Base-by-base conservation (phyloP, 257 asterid genomes). In the Forsythia viridissima region DNA sequence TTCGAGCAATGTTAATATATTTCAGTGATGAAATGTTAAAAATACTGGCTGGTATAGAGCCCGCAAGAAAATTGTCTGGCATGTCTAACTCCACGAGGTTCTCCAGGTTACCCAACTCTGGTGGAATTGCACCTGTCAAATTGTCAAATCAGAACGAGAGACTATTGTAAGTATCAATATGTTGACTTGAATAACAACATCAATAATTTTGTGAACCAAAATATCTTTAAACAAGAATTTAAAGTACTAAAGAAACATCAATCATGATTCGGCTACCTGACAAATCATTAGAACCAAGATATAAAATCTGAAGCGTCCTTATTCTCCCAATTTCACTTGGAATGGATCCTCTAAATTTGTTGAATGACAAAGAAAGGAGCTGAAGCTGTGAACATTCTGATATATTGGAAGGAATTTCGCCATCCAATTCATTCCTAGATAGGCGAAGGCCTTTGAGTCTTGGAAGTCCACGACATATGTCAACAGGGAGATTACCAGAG, bases 391-490 rank as follows among this genome's bases (percentile, higher is more conserved):
- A 76, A n/a, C 88, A 85, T 24, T 73, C 41, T 8, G 66, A 82
- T 61, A 82, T 24, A 74, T 72, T 80, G 15, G 80, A 69, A 57
- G 86, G 86, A 71, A 82, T 57, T 21, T 38, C 40, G 13, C 88
- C 88, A 16, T 24, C n/a, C 3, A 85, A 59, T 65, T 16, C 65
- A 65, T 82, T 85, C 0, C 2, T 0, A 38, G 76, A 59, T 21
- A 82, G 63, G 57, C n/a, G 57, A 6, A 82, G 66, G 36, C 1
- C 10, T 6, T 69, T 37, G 20, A 83, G 66, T 3, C 68, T 72
- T 4, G 82, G 66, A 3, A 48, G 61, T 16, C 68, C 20, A 43
- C 4, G 18, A 24, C 87, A 86, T 5, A 81, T 11, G 4, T 41
- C 78, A 0, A 12, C n/a, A 0, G 84, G 77, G 12, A 82, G 78